Base-by-base conservation (phyloP, 257 asterid species). In the Ajuga chamaepitys region DNA sequence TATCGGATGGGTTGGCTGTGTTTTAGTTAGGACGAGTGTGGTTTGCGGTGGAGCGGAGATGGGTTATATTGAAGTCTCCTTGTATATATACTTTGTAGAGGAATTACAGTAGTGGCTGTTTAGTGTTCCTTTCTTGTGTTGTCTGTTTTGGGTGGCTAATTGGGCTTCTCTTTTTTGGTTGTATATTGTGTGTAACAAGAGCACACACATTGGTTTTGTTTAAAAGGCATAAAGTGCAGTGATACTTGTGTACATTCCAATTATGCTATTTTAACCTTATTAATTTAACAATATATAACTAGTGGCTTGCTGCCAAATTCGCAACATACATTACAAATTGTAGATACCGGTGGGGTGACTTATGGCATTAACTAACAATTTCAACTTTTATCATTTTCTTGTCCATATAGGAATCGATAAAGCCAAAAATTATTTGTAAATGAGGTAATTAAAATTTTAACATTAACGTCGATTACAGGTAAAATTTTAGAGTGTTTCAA, bases 131-230 rank as follows among this genome's bases (percentile, higher is more conserved):
- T 37, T 21, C 18, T 50, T 25, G 18, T 64, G 38, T 21, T n/a
- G 8, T 42, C 3, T 14, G 16, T 21, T 18, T 14, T 45, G 22
- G 26, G 47, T 24, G 77, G 74, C 69, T 72, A 46, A 55, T 76
- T 76, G 58, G 74, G 69, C 50, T 50, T 37, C 45, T 51, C 45
- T 56, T 77, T 46, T 50, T 37, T 50, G 46, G 51, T 56, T 75
- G 80, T 64, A 77, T 57, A 78, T 64, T 68, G 84, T 82, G 80
- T 67, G 74, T 44, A 66, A n/a, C n/a, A n/a, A n/a, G n/a, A 67
- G 67, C 77, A 80, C 79, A 78, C 4, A 40, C 54, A 73, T 47
- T 75, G 77, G 76, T 79, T 67, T 67, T 77, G 76, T 56, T 71
- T 25, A 52, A 66, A 63, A 75, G 57, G 56, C 58, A 73, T 68